Base-by-base conservation (phyloP, 768 basidiomycete species). In the Phanerochaete carnosa region DNA sequence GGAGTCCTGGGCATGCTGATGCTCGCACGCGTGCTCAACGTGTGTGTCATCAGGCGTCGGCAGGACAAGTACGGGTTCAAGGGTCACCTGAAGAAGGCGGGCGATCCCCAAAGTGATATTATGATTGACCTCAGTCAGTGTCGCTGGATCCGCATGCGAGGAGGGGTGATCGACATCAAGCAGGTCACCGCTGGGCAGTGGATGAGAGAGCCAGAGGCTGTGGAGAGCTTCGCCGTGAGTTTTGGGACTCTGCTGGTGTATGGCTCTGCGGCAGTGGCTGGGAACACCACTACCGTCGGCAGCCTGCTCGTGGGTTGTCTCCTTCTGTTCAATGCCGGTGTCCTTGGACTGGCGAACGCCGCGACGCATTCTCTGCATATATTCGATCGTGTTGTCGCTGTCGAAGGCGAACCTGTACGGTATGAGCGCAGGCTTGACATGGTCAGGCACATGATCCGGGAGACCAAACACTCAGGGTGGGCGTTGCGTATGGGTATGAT, bases 61-160 rank as follows among this genome's bases (percentile, higher is more conserved):
- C n/a, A n/a, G n/a, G n/a, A n/a, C n/a, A n/a, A n/a, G n/a, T n/a
- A n/a, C n/a, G n/a, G n/a, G n/a, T n/a, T n/a, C n/a, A n/a, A n/a
- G n/a, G n/a, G n/a, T n/a, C n/a, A n/a, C n/a, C n/a, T n/a, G n/a
- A n/a, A n/a, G n/a, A n/a, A n/a, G n/a, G n/a, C n/a, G n/a, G n/a
- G n/a, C n/a, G n/a, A n/a, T n/a, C n/a, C n/a, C n/a, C n/a, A n/a
- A n/a, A n/a, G n/a, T n/a, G n/a, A n/a, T n/a, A n/a, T n/a, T n/a
- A n/a, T n/a, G n/a, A n/a, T n/a, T n/a, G n/a, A n/a, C n/a, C n/a
- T 55, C 59, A 60, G 53, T 51, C 59, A 60, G 53, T 32, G 29
- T 53, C 6, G 23, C 16, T 52, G 49, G 49, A 45, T 59, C 7
- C 49, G 49, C 22, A 37, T 59, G 32, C 51, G 32, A 26, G 58